Base-by-base conservation (phyloP, 1,139 yeast species). In the Taphrina pruni region DNA sequence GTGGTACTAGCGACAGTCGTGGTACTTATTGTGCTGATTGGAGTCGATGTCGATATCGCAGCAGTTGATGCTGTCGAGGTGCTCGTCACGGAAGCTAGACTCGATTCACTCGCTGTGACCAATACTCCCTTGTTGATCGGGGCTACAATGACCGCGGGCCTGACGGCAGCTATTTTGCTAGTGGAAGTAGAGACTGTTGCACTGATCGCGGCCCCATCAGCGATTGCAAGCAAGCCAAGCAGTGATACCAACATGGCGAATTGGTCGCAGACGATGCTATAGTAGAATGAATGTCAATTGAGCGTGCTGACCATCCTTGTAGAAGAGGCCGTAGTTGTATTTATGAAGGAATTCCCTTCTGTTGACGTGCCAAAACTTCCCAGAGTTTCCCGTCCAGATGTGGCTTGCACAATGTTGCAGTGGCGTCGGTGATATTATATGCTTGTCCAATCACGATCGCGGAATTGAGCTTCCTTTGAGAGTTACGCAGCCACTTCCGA, bases 181-280 rank as follows among this genome's bases (percentile, higher is more conserved):
- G 48, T 6, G 2, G 55, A 50, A 12, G 55, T 50, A 21, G 55
- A 50, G 45, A 20, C 21, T 11, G 36, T 17, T 35, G 60, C 11
- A 11, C 21, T 6, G 14, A 56, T 38, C 20, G 60, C 60, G 8
- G 50, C 60, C 3, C 45, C 60, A 26, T 56, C 60, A 38, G 21
- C 60, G 36, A 56, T 35, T 11, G 60, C 20, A 21, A 56, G 21
- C 11, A 56, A 35, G 9, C 50, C 60, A 11, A 56, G 12, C n/a
- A 56, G 21, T 17, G 60, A 17, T 9, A 56, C 17, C 11, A 38
- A 50, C 54, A 50, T 50, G 12, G 6, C 36, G 54, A 50, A 2
- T 6, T n/a, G 32, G 32, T 26, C 32, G 4, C 32, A 26, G 32
- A 26, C 32, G 32, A 26, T 26, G 32, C 32, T 26, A 26, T 26